phyloP scores from a whole-genome alignment of 2,329 filamentous ascomycete genomes.

The Gaeumannomyces sp. region DNA sequence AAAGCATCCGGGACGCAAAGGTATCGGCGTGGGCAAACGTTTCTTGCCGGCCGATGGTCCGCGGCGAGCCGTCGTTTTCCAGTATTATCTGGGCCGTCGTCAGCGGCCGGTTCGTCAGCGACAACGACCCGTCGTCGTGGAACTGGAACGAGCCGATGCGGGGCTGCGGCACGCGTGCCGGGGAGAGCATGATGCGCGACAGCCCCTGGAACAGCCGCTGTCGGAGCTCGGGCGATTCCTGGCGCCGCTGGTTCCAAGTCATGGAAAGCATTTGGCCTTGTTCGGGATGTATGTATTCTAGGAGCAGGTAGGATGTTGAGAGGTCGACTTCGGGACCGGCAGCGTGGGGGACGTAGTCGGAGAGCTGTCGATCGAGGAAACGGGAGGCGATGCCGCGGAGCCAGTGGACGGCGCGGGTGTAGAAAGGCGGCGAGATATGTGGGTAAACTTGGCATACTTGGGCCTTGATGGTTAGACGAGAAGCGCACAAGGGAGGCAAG shows the following conservation, averaged over 20 bases:
- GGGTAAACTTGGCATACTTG: too few species aligned
- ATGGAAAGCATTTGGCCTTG: constrained; percentile 22
- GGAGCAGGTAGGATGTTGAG: constrained; percentile 20
- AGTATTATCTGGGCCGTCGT: constrained; percentile 22
- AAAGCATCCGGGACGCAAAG: too few species aligned
- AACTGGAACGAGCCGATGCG: constrained; percentile 20
- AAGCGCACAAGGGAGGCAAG: neutral
- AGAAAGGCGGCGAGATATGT: neutral
- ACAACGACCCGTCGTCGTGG: constrained; percentile 24
- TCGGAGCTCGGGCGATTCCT: constrained; percentile 15
- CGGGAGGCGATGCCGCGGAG: constrained; percentile 5
- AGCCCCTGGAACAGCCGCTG: constrained; percentile 25
- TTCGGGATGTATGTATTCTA: constrained; percentile 21
- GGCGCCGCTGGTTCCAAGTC: constrained; percentile 18
- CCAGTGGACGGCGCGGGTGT: constrained; percentile 5
- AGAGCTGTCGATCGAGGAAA: neutral
- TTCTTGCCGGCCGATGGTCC: constrained; percentile 19
- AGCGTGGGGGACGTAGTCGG: neutral
- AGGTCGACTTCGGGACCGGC: constrained; percentile 10
- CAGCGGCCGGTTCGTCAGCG: constrained; percentile 25
- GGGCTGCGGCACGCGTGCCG: constrained; percentile 19
- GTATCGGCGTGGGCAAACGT: too few species aligned
- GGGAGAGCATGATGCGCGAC: constrained; percentile 21
- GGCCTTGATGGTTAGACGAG: constrained; percentile 11
- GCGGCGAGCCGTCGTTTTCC: constrained; percentile 25